A percentile compares a stretch with the other conserved stretches of the same genome.
phyloP scores from a whole-genome alignment of 2,329 filamentous ascomycete genomes.

The Fusarium ramigenum region DNA sequence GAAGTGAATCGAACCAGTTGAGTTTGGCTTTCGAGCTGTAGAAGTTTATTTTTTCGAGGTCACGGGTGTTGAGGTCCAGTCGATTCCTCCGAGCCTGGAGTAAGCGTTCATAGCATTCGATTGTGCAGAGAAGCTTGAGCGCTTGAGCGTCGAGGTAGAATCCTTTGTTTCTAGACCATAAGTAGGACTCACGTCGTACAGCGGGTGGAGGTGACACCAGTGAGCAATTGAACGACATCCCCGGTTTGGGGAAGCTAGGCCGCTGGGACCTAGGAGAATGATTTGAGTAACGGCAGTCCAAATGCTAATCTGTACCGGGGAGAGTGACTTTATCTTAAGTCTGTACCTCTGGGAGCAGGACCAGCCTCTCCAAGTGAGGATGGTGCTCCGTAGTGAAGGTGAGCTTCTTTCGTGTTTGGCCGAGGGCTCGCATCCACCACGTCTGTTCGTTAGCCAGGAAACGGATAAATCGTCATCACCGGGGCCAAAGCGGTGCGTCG shows the following conservation, averaged over 20 bases:
- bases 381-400: not conserved
- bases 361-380: no score
- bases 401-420: not conserved
- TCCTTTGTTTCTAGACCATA: not conserved
- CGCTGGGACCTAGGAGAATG: not conserved
- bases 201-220: not conserved
- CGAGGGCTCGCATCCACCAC: not conserved
- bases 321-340: not conserved
- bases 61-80: not conserved
- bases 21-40: not conserved
- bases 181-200: not conserved
- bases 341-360: no score
- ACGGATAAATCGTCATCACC: not conserved
- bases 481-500: no score
- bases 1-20: not conserved
- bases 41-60: not conserved
- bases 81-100: not conserved
- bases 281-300: not conserved
- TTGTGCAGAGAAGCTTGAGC: not conserved
- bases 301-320: accelerated
- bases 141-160: not conserved
- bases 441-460: not conserved
- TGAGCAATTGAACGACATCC: not conserved
- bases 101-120: not conserved
- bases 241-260: not conserved